Conservation (phyloP, 2,329 filamentous ascomycete genomes). For the Aphanocladium album region DNA sequence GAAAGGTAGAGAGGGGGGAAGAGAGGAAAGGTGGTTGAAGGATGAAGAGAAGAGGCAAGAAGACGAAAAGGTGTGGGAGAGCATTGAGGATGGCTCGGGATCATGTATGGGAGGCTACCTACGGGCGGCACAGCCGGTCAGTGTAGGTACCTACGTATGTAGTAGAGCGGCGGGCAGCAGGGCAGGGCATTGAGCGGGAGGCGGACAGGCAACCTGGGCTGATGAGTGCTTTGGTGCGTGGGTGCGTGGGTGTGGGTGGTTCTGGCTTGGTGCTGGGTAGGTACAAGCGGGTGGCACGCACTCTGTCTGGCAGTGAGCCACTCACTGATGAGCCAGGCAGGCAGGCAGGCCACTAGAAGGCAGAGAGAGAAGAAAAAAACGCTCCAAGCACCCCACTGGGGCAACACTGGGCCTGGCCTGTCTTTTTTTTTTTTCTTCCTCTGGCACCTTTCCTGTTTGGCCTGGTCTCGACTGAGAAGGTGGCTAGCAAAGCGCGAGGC, state of each 20-base stretch:
- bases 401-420: slow-evolving; percentile 1
- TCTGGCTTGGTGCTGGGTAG: not conserved
- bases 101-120: slow-evolving; percentile 12
- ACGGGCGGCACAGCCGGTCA: slow-evolving; percentile 21
- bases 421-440: not conserved
- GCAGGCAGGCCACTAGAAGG: not conserved
- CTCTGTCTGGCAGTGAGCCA: not conserved
- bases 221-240: too few relatives aligned
- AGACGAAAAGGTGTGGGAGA: slow-evolving; percentile 16
- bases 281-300: not conserved
- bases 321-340: not conserved
- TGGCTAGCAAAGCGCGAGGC: not conserved
- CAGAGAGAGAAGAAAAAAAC: not conserved
- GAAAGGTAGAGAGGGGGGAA: slow-evolving; percentile 16
- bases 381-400: not conserved
- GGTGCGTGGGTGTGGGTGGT: not conserved
- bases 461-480: slow-evolving; percentile 3
- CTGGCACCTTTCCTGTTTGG: slow-evolving; percentile 1
- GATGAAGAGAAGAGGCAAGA: slow-evolving; percentile 19
- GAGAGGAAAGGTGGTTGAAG: slow-evolving; percentile 18
- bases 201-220: not conserved
- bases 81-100: slow-evolving; percentile 18
- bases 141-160: not conserved
- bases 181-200: not conserved
- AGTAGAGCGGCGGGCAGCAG: slow-evolving; percentile 1